Conservation (phyloP, 345 rosid genomes). For the Bruguiera sexangula region DNA sequence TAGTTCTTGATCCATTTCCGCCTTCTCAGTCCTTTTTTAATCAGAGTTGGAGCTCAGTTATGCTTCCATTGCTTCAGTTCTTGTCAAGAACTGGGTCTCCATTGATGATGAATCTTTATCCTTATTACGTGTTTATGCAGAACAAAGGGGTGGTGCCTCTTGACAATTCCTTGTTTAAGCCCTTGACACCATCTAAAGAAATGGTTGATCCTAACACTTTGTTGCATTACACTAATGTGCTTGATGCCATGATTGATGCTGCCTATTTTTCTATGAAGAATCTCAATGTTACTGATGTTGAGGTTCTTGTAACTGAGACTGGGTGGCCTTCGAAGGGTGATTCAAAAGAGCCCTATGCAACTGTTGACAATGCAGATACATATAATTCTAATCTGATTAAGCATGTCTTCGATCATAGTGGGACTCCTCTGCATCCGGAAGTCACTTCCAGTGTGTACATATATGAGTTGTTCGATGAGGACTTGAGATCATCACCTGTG, state of each 20-base stretch:
- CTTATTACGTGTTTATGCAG: conserved; percentile 94
- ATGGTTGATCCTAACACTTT: conserved; percentile 98
- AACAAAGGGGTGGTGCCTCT: conserved; percentile 94
- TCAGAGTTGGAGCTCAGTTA: conserved; percentile 67
- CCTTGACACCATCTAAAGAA: conserved; percentile 82
- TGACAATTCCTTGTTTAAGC: conserved; percentile 81
- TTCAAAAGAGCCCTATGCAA: conserved; percentile 81
- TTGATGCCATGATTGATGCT: conserved; percentile 96
- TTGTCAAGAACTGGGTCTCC: conserved; percentile 78
- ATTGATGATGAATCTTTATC: conserved; percentile 94
- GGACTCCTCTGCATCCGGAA: conserved; percentile 90
- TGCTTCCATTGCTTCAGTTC: conserved; percentile 74
- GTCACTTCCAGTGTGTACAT: conserved; percentile 69
- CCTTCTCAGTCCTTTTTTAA: conserved; percentile 96
- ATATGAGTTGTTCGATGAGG: conserved; percentile 92
- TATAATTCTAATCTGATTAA: conserved; percentile 88
- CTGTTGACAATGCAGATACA: conserved; percentile 73
- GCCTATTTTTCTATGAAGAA: conserved; percentile 90
- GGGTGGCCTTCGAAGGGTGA: conserved; percentile 96
- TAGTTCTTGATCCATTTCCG: conserved; percentile 76
- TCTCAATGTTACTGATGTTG: conserved; percentile 71
- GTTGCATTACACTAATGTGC: conserved; percentile 88
- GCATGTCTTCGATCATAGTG: conserved; percentile 72
- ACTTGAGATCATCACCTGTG: conserved; percentile 61
- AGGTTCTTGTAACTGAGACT: conserved; percentile 72